phyloP scores from a whole-genome alignment of 306 rosid genomes.

The Medicago lupulina region DNA sequence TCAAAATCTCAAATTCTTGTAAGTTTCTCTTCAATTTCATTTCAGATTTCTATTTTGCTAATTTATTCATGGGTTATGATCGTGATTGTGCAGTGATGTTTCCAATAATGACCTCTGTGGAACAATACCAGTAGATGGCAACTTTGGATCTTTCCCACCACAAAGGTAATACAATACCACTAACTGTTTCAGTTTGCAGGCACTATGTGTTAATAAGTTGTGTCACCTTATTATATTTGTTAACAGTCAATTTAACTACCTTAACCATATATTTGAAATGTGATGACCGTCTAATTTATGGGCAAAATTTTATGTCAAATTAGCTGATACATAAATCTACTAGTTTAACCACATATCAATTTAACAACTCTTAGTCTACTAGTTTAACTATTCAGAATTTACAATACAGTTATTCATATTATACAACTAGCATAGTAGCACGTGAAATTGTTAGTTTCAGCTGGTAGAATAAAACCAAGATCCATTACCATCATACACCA shows the following conservation, averaged over 20 bases:
- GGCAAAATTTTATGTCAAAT: too few relatives aligned
- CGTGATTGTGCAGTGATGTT: constrained; percentile 71
- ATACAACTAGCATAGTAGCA: constrained; percentile 9
- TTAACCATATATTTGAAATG: too few relatives aligned
- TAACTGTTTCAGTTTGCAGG: not conserved
- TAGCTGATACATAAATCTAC: too few relatives aligned
- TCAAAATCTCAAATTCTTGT: constrained; percentile 76
- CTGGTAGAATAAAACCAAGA: constrained; percentile 4
- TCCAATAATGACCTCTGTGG: constrained; percentile 90
- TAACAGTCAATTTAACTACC: too few relatives aligned
- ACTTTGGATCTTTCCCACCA: constrained; percentile 75
- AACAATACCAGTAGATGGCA: constrained; percentile 92
- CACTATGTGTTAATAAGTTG: too few relatives aligned
- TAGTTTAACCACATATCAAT: too few relatives aligned
- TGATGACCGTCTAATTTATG: too few relatives aligned
- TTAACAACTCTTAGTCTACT: too few relatives aligned
- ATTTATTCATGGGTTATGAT: too few relatives aligned
- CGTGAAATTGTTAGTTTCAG: not conserved
- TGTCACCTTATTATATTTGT: too few relatives aligned
- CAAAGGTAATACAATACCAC: constrained; percentile 59
- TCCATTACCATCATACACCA: not conserved
- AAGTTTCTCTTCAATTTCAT: constrained; percentile 41
- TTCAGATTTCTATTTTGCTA: not conserved
- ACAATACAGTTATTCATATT: not conserved
- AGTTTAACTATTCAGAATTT: not conserved